phyloP scores from a whole-genome alignment of 164 flowering plant genomes.

The Vitis cinerea region DNA sequence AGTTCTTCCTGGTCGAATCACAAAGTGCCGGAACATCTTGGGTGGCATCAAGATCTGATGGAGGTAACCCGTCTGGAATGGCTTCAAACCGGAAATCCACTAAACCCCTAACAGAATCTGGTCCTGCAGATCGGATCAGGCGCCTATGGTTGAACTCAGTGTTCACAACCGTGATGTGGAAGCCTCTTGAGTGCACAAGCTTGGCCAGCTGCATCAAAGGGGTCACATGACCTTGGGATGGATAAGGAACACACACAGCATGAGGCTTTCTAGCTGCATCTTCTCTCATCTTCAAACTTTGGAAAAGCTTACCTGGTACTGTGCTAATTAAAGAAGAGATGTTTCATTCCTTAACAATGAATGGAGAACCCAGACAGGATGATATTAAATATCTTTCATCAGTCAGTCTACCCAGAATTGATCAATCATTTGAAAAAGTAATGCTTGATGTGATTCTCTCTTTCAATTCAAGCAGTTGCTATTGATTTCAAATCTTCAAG shows the following conservation, averaged over 20 bases:
- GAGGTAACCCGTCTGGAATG: slow-evolving; percentile 65
- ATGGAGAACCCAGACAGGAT: too few species aligned
- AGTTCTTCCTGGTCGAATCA: slow-evolving; percentile 28
- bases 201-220: slow-evolving; percentile 57
- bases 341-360: too few species aligned
- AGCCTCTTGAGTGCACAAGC: slow-evolving; percentile 54
- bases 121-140: slow-evolving; percentile 37
- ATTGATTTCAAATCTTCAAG: too few species aligned
- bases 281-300: not conserved
- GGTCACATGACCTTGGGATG: slow-evolving; percentile 65
- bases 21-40: slow-evolving; percentile 45
- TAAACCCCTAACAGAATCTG: slow-evolving; percentile 27
- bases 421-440: too few species aligned
- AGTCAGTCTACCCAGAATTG: too few species aligned
- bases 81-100: slow-evolving; percentile 47
- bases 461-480: too few species aligned
- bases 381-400: too few species aligned
- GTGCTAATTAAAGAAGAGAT: too few species aligned
- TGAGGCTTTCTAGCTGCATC: slow-evolving; percentile 33
- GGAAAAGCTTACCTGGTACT: too few species aligned
- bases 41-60: slow-evolving; percentile 46
- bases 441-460: too few species aligned
- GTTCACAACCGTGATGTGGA: slow-evolving; percentile 57
- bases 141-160: slow-evolving; percentile 63
- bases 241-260: slow-evolving; percentile 53